Evolutionary conservation across 768 basidiomycete species (phyloP), one percentile per base, ranked within the genome.

Genomic region (Mycena maculata): DNA sequence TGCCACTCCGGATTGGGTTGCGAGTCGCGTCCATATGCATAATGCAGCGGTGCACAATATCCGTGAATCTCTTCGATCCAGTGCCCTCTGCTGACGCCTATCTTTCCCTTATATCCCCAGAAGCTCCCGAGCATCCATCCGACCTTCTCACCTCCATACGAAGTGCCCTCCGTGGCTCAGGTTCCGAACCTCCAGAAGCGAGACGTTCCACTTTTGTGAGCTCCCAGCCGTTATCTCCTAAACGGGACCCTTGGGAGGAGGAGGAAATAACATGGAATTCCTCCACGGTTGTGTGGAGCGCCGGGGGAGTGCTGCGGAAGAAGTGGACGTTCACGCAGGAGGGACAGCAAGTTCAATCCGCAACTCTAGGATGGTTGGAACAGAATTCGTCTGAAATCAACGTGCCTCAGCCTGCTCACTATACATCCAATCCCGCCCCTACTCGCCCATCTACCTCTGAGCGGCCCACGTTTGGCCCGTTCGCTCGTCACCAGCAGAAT

Each of bases 311-410:
- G 18, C 87, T 94, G 58, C 81, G 81, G 61, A 89, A 90, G 73
- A 88, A 88, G 72, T 95, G 93, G 94, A 86, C 84, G 58, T 92
- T 94, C 73, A 76, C 81, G n/a, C 82, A 87, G 44, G 92, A 93
- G 72, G 85, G 83, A 8, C 90, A 95, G 73, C 83, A 85, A 1
- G 87, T 95, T 36, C 93, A 93, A 71, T 92, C 86, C 80, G 93
- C 92, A 7, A 94, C 93, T 73, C 81, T 91, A n/a, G 94, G 90
- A 4, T 86, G 85, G 76, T 83, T 95, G 39, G 88, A 90, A 71
- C 88, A 90, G 71, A 75, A 77, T 50, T 73, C 74, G 10, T 72
- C 76, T 9, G 71, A 76, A 3, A 68, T 73, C 28, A 65, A 74
- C 9, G 61, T 72, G 25, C 70, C 75, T 16, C 72, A 78, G n/a